A percentile compares a stretch with the other conserved stretches of the same genome.
phyloP scores from a whole-genome alignment of 2,329 filamentous ascomycete genomes.

The Lithohypha guttulata region DNA sequence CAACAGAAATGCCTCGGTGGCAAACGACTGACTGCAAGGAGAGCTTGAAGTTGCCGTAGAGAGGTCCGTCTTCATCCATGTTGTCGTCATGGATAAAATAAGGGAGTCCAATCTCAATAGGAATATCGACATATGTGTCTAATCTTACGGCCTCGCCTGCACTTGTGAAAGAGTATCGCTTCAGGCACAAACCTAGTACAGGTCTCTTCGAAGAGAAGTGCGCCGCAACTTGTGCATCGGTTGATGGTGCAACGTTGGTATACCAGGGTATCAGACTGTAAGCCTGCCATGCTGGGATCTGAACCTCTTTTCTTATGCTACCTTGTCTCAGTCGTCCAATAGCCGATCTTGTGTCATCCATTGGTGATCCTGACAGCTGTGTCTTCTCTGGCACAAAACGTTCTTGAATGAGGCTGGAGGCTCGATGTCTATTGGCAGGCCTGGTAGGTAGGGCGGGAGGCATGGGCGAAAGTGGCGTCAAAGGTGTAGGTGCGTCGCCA shows the following conservation, averaged over 20 bases:
- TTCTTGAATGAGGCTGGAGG: constrained; percentile 34
- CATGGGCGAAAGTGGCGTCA: constrained; percentile 27
- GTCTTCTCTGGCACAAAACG: constrained; percentile 33
- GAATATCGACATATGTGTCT: constrained; percentile 83
- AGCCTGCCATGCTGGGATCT: constrained; percentile 96
- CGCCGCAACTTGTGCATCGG: constrained; percentile 71
- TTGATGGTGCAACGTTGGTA: constrained; percentile 52
- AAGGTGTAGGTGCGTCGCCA: constrained; percentile 20
- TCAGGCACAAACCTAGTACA: constrained; percentile 83
- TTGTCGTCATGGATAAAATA: constrained; percentile 80
- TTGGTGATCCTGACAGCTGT: constrained; percentile 31
- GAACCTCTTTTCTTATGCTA: constrained; percentile 62
- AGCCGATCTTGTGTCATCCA: constrained; percentile 25
- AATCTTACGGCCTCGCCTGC: constrained; percentile 59
- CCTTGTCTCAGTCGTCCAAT: constrained; percentile 26
- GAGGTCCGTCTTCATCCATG: constrained; percentile 52
- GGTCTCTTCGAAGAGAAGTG: constrained; percentile 76
- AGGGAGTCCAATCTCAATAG: constrained; percentile 68
- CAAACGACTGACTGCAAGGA: constrained; percentile 86
- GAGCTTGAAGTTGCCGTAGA: constrained; percentile 86
- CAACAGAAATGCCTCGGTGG: constrained; percentile 72
- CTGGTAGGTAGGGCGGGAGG: constrained; percentile 24
- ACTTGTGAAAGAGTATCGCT: constrained; percentile 69
- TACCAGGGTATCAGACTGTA: constrained; percentile 92
- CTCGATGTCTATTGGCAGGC: constrained; percentile 22